phyloP scores from a whole-genome alignment of 306 rosid genomes.

The Quillaja saponaria region DNA sequence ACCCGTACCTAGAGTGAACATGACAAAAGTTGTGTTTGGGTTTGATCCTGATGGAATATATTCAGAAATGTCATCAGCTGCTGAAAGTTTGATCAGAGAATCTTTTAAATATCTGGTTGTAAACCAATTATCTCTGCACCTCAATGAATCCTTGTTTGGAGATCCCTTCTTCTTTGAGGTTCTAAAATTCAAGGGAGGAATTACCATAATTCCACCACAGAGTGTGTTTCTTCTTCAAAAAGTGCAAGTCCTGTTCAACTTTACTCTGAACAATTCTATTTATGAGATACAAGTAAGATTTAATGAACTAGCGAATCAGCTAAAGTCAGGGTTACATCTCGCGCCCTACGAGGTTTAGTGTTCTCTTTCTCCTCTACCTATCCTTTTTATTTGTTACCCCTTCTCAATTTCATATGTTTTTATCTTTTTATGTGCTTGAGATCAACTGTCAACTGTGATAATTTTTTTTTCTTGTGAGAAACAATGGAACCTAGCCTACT shows the following conservation, averaged over 20 bases:
- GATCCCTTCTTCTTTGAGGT: slow-evolving; percentile 61
- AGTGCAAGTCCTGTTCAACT: slow-evolving; percentile 63
- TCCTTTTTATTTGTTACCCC: slow-evolving; percentile 8
- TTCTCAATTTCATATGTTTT: slow-evolving; percentile 1
- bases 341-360: slow-evolving; percentile 67
- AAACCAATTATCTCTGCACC: slow-evolving; percentile 44
- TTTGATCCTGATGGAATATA: slow-evolving; percentile 51
- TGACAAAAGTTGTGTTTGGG: slow-evolving; percentile 66
- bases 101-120: slow-evolving; percentile 46
- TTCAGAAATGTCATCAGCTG: slow-evolving; percentile 48
- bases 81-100: slow-evolving; percentile 56
- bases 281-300: slow-evolving; percentile 62
- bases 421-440: background rate
- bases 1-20: slow-evolving; percentile 44
- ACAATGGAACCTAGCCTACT: too few relatives aligned
- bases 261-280: slow-evolving; percentile 76
- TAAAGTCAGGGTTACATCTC: slow-evolving; percentile 69
- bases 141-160: slow-evolving; percentile 67
- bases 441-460: slow-evolving; percentile 26
- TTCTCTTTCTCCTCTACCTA: slow-evolving; percentile 7
- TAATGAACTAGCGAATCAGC: slow-evolving; percentile 62
- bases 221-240: slow-evolving; percentile 75
- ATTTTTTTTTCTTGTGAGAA: too few relatives aligned
- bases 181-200: slow-evolving; percentile 80
- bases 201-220: slow-evolving; percentile 69